Evolutionary conservation across 2,329 filamentous ascomycete genomes (phyloP), one percentile per base, ranked within the genome.

Genomic region (Diplodia intermedia): DNA sequence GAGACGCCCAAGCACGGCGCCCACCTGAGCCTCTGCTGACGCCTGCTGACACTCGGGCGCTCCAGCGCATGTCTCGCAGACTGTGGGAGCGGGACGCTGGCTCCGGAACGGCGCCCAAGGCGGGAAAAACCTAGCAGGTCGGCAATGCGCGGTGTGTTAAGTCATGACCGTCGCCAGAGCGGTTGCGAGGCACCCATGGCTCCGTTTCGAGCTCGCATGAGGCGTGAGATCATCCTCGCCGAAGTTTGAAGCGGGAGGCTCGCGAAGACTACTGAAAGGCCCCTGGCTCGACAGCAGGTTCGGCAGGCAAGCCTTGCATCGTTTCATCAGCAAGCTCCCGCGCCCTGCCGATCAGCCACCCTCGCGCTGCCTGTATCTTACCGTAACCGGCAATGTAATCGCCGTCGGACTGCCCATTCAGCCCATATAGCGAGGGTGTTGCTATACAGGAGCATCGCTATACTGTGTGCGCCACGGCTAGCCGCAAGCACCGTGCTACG

Each of bases 251-350:
- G 36, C 50, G 50, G 50, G 50, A 65, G 52, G 50, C n/a, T 14
- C 50, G 62, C 33, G 20, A 47, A 52, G 49, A n/a, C 31, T 65
- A 31, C 49, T 33, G 33, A 38, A 65, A 65, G 23, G 38, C 62
- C 62, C 62, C 61, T 65, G 60, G 57, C 38, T 56, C 53, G 29
- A 55, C 15, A 38, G 56, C 49, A 52, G 38, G 56, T 36, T 36
- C 33, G 40, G 43, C 43, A 47, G 11, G 60, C 60, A 63, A 63
- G 60, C 26, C 47, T 40, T 63, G 60, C 60, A 26, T 55, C 36
- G 62, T 65, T 65, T 65, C 62, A 65, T 49, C 62, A 65, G 62
- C 62, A 52, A 54, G 62, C 47, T 63, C 60, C 60, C 60, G 60
- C 60, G 31, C 47, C 47, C 29, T 65, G 62, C 52, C 62, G 62